Base-by-base conservation (phyloP, 306 rosid species). In the Quillaja saponaria region DNA sequence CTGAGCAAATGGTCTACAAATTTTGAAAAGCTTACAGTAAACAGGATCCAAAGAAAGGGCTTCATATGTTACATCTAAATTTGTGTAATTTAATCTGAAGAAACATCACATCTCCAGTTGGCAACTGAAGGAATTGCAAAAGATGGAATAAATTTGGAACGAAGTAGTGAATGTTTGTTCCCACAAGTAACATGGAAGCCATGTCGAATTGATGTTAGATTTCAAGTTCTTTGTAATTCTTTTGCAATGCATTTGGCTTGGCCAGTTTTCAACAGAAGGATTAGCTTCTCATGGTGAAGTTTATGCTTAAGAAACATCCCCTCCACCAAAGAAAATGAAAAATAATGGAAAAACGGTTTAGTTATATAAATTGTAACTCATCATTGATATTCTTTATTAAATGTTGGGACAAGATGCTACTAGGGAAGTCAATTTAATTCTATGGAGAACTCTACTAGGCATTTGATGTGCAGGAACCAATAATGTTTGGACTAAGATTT, bases 1-100 rank as follows among this genome's bases (percentile, higher is more conserved):
- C 95, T 8, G 95, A 94, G 74, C 80, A 94, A 73, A 94, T 94
- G 99, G 99, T 90, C 62, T 94, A 87, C 84, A 94, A 94, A 75
- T 89, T 94, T 75, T 94, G 84, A 89, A 28, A 35, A 58, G 40
- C 46, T 11, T 35, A 25, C 31, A 16, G 42, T 54, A 49, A 52
- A 72, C 51, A 37, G 13, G 71, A 55, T 63, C 53, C 50, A 64
- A 76, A 51, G 63, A 33, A 17, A 33, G 45, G 69, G n/a, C 42
- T 49, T 17, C n/a, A n/a, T 34, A 53, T 0, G 19, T 48, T 47
- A 50, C 49, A 68, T 35, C 49, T 25, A 47, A 51, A 35, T 62
- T 64, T 46, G 16, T 42, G 68, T 65, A 25, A 67, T 55, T 59
- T 70, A 73, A 46, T 61, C 67, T 49, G 59, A 55, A 46, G 66